A percentile compares a stretch with the other conserved stretches of the same genome.
Conservation (phyloP, 2,329 filamentous ascomycete genomes). For the Paecilomyces formosus region DNA sequence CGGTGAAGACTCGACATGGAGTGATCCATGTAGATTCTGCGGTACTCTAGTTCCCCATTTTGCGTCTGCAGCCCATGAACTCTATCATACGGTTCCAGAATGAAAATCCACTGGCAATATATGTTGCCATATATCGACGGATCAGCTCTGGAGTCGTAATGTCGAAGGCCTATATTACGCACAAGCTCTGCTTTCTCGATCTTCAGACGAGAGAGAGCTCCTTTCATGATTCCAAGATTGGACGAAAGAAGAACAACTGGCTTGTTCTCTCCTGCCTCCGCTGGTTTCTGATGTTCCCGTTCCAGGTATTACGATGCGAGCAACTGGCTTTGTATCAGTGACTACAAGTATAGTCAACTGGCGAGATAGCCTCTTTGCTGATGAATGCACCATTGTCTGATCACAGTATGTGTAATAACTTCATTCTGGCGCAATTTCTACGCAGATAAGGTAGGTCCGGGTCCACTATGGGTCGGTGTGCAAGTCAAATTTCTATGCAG, state of each 20-base stretch:
- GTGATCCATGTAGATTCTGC: constrained; percentile 35
- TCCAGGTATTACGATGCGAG: background rate
- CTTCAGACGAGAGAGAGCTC: background rate
- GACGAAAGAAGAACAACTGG: background rate
- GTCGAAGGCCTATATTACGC: no score
- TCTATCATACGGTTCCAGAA: constrained; percentile 34
- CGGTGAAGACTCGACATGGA: constrained; percentile 19
- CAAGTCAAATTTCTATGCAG: background rate
- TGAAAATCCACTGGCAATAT: background rate
- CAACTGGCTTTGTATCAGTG: background rate
- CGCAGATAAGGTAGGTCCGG: background rate
- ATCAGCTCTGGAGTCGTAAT: background rate
- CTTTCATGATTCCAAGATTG: background rate
- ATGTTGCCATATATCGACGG: background rate
- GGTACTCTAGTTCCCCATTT: constrained; percentile 42
- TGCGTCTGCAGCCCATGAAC: constrained; percentile 42
- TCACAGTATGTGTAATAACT: background rate
- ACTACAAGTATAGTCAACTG: background rate
- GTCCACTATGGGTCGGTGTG: background rate
- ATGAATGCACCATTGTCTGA: background rate
- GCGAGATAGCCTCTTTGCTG: background rate
- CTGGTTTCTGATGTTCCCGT: background rate
- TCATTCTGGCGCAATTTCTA: background rate
- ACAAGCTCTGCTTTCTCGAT: no score
- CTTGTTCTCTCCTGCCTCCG: background rate